A percentile compares a stretch with the other conserved stretches of the same genome.
Evolutionary conservation across 139 green algal species (phyloP).

Genomic region (Coelastrella sp.): DNA sequence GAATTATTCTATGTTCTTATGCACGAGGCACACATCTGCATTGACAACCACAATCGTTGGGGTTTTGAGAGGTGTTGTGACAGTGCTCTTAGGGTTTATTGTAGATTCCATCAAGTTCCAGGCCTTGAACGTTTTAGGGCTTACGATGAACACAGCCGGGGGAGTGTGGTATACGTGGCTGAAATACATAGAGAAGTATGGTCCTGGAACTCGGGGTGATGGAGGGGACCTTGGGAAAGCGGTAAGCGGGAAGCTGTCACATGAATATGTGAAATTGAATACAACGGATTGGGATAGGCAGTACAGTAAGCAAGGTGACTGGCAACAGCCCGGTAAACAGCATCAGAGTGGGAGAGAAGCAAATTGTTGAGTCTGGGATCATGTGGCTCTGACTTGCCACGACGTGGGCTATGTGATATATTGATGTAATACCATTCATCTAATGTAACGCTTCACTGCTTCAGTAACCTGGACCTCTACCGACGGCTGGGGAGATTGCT

Average conservation of each 20-base stretch:
- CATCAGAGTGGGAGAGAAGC: too few relatives aligned
- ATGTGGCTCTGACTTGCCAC: too few relatives aligned
- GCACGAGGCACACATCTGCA: conserved; percentile 79
- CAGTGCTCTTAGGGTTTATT: conserved; percentile 58
- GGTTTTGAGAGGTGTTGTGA: conserved; percentile 73
- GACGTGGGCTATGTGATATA: too few relatives aligned
- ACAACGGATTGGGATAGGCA: not conserved
- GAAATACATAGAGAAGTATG: conserved; percentile 27
- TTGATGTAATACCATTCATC: too few relatives aligned
- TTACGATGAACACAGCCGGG: conserved; percentile 66
- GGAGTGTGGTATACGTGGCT: conserved; percentile 55
- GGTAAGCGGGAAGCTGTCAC: not conserved
- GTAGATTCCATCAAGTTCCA: conserved; percentile 55
- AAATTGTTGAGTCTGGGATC: too few relatives aligned
- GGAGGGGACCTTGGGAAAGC: not conserved
- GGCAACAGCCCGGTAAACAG: too few relatives aligned
- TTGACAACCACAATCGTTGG: conserved; percentile 89
- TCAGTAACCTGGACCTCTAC: too few relatives aligned
- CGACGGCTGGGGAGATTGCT: too few relatives aligned
- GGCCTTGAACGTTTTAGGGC: conserved; percentile 66
- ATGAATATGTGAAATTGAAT: not conserved
- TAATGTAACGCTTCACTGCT: too few relatives aligned
- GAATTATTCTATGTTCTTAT: conserved; percentile 77
- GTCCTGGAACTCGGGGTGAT: not conserved
- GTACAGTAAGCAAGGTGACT: not conserved